Evolutionary conservation across 2,329 filamentous ascomycete genomes (phyloP), one percentile per base, ranked within the genome.

Genomic region (Chaetomium globosum): DNA sequence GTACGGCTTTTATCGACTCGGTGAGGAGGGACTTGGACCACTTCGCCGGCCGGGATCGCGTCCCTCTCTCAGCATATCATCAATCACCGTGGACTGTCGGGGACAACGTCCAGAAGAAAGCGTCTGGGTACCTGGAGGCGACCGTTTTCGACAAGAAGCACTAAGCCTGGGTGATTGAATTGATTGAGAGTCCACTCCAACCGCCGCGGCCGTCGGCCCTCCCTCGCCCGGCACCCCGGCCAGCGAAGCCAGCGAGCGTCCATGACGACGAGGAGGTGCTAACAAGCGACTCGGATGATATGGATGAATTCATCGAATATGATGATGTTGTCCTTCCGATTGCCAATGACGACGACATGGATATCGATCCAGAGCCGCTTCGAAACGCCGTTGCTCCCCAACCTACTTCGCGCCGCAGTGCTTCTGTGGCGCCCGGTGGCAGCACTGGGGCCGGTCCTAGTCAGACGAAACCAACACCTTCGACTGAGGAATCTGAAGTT

Each of bases 71-170:
- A 79, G 1, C 81, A 86, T 23, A 85, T 92, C 39, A 68, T 80
- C 26, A 70, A 74, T 0, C 77, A 19, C 73, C 80, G 33, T 92
- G 88, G 84, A 74, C 76, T 12, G 83, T 78, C 8, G 77, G 79
- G 26, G 71, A 75, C 1, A 81, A 87, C 16, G 73, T 95, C 16
- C 77, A 80, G 30, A 77, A 76, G 6, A 84, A 87, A 70, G 87
- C 87, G 57, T 76, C 78, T 12, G 82, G 46, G 9, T 51, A 78
- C 43, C 78, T 96, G 62, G 87, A 94, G 65, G 78, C 80, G 4
- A 92, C 82, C 3, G 77, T 97, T 0, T 82, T 85, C 43, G 83
- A 89, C 62, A 83, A 84, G 57, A 79, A 88, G 71, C 75, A 84
- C 48, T 74, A 82, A 9, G 71, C 73, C 8, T 89, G 85, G 84